These are phyloP conservation scores for Neocatenulostroma microsporum DNA, from an alignment of 2,329 filamentous ascomycete species.

Conservation along the genomic window DNA sequence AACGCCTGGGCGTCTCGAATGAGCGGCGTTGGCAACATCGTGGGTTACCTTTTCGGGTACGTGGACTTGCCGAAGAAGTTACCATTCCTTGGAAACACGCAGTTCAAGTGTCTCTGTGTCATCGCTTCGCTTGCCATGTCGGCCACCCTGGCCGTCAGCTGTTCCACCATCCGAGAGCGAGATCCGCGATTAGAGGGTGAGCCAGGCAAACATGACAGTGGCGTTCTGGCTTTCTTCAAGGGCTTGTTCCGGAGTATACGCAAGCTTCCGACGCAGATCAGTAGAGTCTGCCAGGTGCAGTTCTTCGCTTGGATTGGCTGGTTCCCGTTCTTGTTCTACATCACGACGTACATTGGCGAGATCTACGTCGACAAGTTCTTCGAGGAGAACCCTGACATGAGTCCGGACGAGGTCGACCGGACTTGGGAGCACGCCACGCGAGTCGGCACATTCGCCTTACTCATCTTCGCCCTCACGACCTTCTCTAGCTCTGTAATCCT, in stretches of 20 bases:
- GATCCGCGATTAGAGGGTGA: conserved; percentile 68
- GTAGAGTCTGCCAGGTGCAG: conserved; percentile 60
- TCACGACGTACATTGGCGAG: conserved; percentile 91
- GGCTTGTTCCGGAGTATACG: conserved; percentile 69
- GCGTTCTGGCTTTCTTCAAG: conserved; percentile 70
- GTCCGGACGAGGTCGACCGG: conserved; percentile 63
- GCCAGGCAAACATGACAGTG: conserved; percentile 51
- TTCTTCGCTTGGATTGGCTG: conserved; percentile 85
- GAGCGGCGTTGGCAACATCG: conserved; percentile 79
- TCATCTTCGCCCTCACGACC: conserved; percentile 81
- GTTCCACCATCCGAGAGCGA: conserved; percentile 62
- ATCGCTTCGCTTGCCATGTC: conserved; percentile 70
- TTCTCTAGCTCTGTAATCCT: conserved; percentile 73
- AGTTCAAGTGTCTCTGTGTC: conserved; percentile 87
- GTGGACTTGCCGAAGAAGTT: conserved; percentile 66
- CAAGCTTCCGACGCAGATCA: conserved; percentile 72
- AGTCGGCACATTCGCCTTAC: conserved; percentile 78
- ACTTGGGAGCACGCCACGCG: conserved; percentile 81
- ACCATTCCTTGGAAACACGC: conserved; percentile 74
- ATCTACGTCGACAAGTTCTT: conserved; percentile 77
- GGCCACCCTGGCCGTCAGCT: conserved; percentile 63
- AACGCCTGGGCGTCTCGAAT: conserved; percentile 91
- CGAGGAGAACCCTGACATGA: conserved; percentile 67
- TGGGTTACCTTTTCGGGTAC: conserved; percentile 83
- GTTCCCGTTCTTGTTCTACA: conserved; percentile 93